Evolutionary conservation across 2,329 filamentous ascomycete species (phyloP), one percentile per base, ranked within the genome.

Genomic region (Nemania diffusa): DNA sequence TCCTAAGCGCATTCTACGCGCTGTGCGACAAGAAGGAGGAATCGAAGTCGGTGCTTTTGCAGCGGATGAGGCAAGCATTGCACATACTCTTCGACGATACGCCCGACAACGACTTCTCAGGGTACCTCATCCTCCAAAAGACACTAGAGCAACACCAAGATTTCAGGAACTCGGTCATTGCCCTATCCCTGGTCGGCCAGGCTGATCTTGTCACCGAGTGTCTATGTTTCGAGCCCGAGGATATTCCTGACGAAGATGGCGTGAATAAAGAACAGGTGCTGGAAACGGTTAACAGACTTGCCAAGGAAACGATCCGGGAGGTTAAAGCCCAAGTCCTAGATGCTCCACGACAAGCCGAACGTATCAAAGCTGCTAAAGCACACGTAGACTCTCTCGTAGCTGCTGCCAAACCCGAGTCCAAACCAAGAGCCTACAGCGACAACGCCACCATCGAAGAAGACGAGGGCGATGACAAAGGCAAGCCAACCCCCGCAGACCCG

Each of bases 1-100:
- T 67, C 37, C 48, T 74, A 17, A 70, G 63, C 20, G 62, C 55
- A 7, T 22, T 72, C 13, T 62, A 72, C 55, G 64, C 67, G 1
- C 44, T 71, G 2, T 59, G 32, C 5, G 59, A 37, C 26, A 59
- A 70, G 24, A 64, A 65, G 48, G 63, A 68, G 46, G 26, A 67
- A 37, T 65, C 72, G 5, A 70, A 37, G 40, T 50, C n/a, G 22
- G 24, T 24, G 3, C 59, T 73, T 2, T 3, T 13, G 22, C 46
- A 27, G 13, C 62, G 53, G 15, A 34, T 73, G 9, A 70, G 27
- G 50, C 29, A 40, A 5, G 69, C 52, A 8, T 42, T 71, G 20
- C 64, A 69, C 40, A 61, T 69, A 0, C 69, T 71, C 42, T 62
- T 50, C 6, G 69, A 71, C 29, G 65, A 71, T 15, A 53, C 29